Evolutionary conservation across 2,329 filamentous ascomycete species (phyloP).

Genomic region (Blastomyces silverae): DNA sequence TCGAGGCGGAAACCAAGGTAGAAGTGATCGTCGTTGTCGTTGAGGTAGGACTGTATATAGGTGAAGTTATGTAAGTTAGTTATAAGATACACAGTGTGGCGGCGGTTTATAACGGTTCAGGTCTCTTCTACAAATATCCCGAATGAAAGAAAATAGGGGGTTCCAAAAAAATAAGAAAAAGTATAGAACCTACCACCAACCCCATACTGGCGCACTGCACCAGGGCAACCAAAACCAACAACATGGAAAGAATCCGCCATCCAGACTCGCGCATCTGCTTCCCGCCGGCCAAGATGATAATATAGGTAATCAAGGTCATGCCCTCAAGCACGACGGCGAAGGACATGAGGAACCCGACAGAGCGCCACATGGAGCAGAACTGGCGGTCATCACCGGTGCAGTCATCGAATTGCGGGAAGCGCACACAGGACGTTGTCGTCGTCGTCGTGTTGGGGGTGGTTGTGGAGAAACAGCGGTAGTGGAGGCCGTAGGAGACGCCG

Average conservation of each 20-base stretch:
- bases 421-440: slow-evolving; percentile 28
- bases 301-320: slow-evolving; percentile 70
- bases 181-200: slow-evolving; percentile 61
- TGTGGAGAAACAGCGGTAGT: slow-evolving; percentile 66
- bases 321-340: slow-evolving; percentile 77
- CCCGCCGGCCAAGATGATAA: slow-evolving; percentile 69
- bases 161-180: background rate
- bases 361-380: slow-evolving; percentile 91
- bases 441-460: background rate
- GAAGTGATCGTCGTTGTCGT: slow-evolving; percentile 76
- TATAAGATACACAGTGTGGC: slow-evolving; percentile 4
- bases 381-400: slow-evolving; percentile 60
- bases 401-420: slow-evolving; percentile 61
- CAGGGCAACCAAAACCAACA: slow-evolving; percentile 60
- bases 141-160: too few species aligned
- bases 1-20: slow-evolving; percentile 75
- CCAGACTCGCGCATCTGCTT: slow-evolving; percentile 72
- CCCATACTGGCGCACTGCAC: slow-evolving; percentile 71
- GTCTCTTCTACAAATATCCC: too few species aligned
- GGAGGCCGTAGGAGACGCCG: slow-evolving; percentile 60
- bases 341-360: slow-evolving; percentile 78
- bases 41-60: slow-evolving; percentile 63
- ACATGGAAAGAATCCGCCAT: slow-evolving; percentile 65
- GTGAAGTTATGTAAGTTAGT: background rate
- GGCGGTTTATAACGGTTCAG: background rate